Conservation (phyloP, 352 stramenopile species). For the Blastocystis sp. region DNA sequence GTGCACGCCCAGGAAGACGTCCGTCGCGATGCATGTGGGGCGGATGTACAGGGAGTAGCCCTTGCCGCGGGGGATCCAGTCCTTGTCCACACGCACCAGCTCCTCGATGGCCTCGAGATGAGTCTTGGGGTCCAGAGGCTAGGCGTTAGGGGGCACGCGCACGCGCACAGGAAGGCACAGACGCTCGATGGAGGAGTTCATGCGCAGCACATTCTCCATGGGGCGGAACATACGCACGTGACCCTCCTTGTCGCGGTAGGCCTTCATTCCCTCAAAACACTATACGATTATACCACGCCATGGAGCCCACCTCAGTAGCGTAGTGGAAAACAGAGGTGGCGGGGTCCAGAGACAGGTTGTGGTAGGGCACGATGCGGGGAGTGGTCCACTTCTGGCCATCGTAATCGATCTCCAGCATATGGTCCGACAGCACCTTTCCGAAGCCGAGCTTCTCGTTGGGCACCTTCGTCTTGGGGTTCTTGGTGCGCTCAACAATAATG, state of each 20-base stretch:
- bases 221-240: slow-evolving; percentile 88
- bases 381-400: slow-evolving; percentile 80
- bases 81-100: slow-evolving; percentile 79
- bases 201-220: slow-evolving; percentile 91
- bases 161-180: slow-evolving; percentile 78
- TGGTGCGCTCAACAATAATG: slow-evolving; percentile 67
- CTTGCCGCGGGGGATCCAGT: slow-evolving; percentile 89
- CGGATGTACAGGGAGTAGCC: slow-evolving; percentile 93
- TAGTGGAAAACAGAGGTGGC: slow-evolving; percentile 89
- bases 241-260: slow-evolving; percentile 82
- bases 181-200: slow-evolving; percentile 88
- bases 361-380: slow-evolving; percentile 86
- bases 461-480: slow-evolving; percentile 75
- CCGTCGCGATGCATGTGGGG: slow-evolving; percentile 86
- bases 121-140: slow-evolving; percentile 84
- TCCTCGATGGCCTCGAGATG: slow-evolving; percentile 85
- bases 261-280: slow-evolving; percentile 93
- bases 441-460: slow-evolving; percentile 86
- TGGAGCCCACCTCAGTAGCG: slow-evolving; percentile 77
- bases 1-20: slow-evolving; percentile 72
- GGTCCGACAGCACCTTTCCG: slow-evolving; percentile 89
- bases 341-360: slow-evolving; percentile 85
- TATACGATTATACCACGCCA: slow-evolving; percentile 68
- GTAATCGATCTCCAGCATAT: slow-evolving; percentile 93
- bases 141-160: slow-evolving; percentile 69